Evolutionary conservation across 148 eudicot species (phyloP).

Genomic region (Heliosperma pusillum): DNA sequence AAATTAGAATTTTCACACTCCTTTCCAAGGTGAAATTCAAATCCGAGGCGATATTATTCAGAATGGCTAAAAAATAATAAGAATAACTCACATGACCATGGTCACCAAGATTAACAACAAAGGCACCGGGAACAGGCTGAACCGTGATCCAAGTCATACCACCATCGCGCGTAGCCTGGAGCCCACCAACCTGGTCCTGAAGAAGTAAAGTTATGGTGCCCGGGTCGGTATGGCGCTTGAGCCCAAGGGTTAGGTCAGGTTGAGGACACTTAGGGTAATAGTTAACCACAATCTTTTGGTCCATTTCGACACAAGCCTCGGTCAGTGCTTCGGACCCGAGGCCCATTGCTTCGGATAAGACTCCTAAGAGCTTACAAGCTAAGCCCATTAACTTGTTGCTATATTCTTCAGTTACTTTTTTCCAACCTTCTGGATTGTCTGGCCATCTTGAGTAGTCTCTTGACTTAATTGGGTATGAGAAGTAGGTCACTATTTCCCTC

Average conservation of each 20-base stretch:
- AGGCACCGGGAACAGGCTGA: conserved; percentile 82
- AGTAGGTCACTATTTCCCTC: conserved; percentile 85
- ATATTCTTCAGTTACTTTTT: conserved; percentile 52
- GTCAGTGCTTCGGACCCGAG: conserved; percentile 74
- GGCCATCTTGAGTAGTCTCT: conserved; percentile 97
- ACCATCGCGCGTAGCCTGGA: conserved; percentile 88
- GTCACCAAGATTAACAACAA: conserved; percentile 90
- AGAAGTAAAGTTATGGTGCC: conserved; percentile 87
- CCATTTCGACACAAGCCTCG: conserved; percentile 91
- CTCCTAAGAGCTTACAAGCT: conserved; percentile 74
- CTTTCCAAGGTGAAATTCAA: no score
- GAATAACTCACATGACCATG: conserved; percentile 68
- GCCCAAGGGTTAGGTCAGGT: conserved; percentile 85
- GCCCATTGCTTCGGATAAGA: conserved; percentile 87
- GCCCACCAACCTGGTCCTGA: conserved; percentile 90
- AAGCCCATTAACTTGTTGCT: conserved; percentile 68
- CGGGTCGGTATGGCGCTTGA: conserved; percentile 93
- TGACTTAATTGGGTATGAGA: conserved; percentile 65
- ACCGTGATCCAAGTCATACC: conserved; percentile 97
- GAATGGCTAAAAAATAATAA: background rate
- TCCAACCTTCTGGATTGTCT: conserved; percentile 87
- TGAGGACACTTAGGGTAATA: conserved; percentile 90
- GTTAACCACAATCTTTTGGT: conserved; percentile 89
- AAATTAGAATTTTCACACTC: no score
- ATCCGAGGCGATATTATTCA: no score